Percentiles rank a stretch among this genome's conserved stretches.
These are phyloP conservation scores for Heliosperma pusillum DNA, from an alignment of 148 eudicot genomes.

Conservation along the genomic window DNA sequence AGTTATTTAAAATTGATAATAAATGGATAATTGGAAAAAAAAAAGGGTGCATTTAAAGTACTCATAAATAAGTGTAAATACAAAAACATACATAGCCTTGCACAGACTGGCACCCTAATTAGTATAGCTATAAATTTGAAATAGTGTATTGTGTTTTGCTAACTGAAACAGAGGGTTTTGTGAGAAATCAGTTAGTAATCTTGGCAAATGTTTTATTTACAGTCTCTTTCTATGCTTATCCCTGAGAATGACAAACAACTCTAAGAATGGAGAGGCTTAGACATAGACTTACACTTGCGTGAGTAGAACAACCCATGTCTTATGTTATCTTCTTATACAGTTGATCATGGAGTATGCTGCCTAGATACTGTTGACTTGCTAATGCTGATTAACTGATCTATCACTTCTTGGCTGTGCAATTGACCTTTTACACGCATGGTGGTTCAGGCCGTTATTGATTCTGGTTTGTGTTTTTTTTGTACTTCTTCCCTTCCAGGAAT, in stretches of 20 bases:
- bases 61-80: too few species aligned
- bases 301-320: too few species aligned
- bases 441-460: constrained; percentile 9
- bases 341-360: background rate
- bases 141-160: background rate
- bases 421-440: background rate
- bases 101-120: too few species aligned
- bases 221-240: background rate
- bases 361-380: background rate
- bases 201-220: too few species aligned
- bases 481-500: constrained; percentile 54
- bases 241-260: background rate
- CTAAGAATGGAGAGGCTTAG: background rate
- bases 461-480: constrained; percentile 12
- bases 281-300: background rate
- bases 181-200: background rate
- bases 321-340: background rate
- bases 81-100: too few species aligned
- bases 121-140: background rate
- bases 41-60: too few species aligned
- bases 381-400: background rate
- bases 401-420: constrained; percentile 1
- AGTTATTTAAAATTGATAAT: too few species aligned
- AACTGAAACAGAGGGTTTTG: background rate
- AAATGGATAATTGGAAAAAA: too few species aligned